A percentile compares a stretch with the other conserved stretches of the same genome.
These are phyloP conservation scores for Thielaviopsis populi DNA, from an alignment of 2,329 filamentous ascomycete species.

Conservation along the genomic window DNA sequence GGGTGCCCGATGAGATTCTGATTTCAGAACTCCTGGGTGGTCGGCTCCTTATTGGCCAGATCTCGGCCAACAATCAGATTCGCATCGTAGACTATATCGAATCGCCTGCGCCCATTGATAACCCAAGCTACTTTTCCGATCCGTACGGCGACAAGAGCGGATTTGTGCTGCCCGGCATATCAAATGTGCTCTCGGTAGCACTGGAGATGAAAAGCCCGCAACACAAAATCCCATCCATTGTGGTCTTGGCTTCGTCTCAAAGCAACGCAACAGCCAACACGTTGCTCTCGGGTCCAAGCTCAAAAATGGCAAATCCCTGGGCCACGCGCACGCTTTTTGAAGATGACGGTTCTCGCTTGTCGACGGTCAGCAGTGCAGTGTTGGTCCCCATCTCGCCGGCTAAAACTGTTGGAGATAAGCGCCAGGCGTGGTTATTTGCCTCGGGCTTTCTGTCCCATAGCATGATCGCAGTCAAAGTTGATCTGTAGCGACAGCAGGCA, in stretches of 20 bases:
- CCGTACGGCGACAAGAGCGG: constrained; percentile 39
- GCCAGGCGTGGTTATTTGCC: constrained; percentile 41
- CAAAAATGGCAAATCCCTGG: constrained; percentile 23
- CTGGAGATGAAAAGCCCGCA: constrained; percentile 23
- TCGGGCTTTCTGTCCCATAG: constrained; percentile 38
- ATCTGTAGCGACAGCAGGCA: constrained; percentile 24
- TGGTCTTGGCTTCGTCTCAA: constrained; percentile 16
- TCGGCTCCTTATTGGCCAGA: constrained; percentile 25
- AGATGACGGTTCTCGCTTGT: constrained; percentile 38
- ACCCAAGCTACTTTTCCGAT: constrained; percentile 43
- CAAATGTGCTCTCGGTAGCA: constrained; percentile 27
- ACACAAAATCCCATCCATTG: constrained; percentile 8
- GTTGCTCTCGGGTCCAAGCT: not conserved
- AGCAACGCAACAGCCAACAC: constrained; percentile 10
- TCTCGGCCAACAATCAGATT: constrained; percentile 17
- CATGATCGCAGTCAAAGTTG: constrained; percentile 37
- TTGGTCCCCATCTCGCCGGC: constrained; percentile 37
- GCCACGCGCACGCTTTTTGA: constrained; percentile 37
- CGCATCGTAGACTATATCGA: constrained; percentile 8
- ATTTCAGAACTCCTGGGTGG: constrained; percentile 32
- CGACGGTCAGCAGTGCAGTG: constrained; percentile 36
- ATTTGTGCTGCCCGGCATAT: constrained; percentile 35
- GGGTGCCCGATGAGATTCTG: constrained; percentile 27
- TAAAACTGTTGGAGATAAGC: constrained; percentile 26
- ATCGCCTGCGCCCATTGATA: constrained; percentile 32